These are phyloP conservation scores for Candida incommunis DNA, from an alignment of 805 yeast genomes.

Conservation along the genomic window DNA sequence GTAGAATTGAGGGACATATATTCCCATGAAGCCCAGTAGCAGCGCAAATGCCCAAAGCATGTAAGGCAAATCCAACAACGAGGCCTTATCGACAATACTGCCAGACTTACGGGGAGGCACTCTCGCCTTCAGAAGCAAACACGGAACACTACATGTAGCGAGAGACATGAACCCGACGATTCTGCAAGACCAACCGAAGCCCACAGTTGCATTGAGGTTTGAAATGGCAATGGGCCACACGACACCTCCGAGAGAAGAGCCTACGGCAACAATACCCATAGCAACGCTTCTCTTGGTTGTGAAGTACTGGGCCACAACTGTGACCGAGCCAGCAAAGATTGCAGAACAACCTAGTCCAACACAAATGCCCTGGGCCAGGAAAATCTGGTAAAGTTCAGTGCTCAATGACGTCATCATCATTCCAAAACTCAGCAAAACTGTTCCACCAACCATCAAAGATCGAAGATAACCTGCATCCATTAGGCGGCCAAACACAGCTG, in stretches of 20 bases:
- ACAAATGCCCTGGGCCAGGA: constrained; percentile 37
- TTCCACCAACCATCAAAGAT: constrained; percentile 12
- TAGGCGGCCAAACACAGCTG: constrained; percentile 18
- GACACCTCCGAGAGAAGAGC: constrained; percentile 38
- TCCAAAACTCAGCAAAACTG: constrained; percentile 15
- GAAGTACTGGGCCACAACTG: constrained; percentile 34
- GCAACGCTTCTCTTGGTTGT: constrained; percentile 28
- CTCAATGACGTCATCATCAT: constrained; percentile 23
- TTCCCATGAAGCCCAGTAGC: constrained; percentile 17
- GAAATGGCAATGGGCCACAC: constrained; percentile 34
- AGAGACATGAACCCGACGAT: constrained; percentile 27
- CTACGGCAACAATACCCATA: constrained; percentile 31
- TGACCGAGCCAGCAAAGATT: constrained; percentile 30
- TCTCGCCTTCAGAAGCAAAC: constrained; percentile 10
- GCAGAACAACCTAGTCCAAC: constrained; percentile 31
- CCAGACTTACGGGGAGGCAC: constrained; percentile 18
- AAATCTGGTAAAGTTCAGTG: constrained; percentile 31
- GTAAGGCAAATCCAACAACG: constrained; percentile 16
- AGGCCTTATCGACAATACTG: constrained; percentile 12
- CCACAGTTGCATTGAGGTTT: constrained; percentile 26
- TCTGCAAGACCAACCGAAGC: constrained; percentile 37
- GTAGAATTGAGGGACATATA: constrained; percentile 22
- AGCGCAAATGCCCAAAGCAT: constrained; percentile 13
- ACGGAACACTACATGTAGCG: neutral
- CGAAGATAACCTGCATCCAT: constrained; percentile 17